Conservation (phyloP, 2,329 filamentous ascomycete genomes). For the Xylariales sp. region DNA sequence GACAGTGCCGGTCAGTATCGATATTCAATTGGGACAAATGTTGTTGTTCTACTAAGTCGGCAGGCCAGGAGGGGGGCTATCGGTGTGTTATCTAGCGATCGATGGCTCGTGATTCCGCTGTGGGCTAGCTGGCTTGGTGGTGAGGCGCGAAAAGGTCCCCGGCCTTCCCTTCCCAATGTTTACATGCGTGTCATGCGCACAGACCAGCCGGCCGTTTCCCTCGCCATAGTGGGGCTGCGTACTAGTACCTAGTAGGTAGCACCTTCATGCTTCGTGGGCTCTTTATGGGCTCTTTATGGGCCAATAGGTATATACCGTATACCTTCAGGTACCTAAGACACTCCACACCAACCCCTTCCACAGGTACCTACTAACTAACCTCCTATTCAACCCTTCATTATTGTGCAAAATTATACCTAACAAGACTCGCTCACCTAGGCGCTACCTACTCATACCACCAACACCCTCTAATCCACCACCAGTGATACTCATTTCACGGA, state of each 20-base stretch:
- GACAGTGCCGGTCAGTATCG: constrained; percentile 15
- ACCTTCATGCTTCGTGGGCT: too few relatives aligned
- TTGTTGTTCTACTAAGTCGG: constrained; percentile 8
- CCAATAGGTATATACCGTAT: too few relatives aligned
- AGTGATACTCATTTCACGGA: too few relatives aligned
- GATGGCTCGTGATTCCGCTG: constrained; percentile 34
- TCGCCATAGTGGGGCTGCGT: constrained; percentile 26
- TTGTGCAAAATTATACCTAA: too few relatives aligned
- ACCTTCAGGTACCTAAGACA: too few relatives aligned
- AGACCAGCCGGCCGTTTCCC: constrained; percentile 36
- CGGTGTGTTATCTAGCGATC: constrained; percentile 24
- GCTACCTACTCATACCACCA: too few relatives aligned
- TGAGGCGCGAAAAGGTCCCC: constrained; percentile 47
- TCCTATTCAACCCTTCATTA: too few relatives aligned
- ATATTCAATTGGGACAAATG: constrained; percentile 30
- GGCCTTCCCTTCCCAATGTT: constrained; percentile 46
- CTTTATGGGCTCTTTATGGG: too few relatives aligned
- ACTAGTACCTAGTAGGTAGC: neutral
- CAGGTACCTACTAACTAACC: too few relatives aligned
- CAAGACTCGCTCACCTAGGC: too few relatives aligned
- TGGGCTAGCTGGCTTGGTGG: constrained; percentile 37
- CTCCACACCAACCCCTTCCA: neutral
- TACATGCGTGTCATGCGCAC: constrained; percentile 47
- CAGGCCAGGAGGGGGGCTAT: constrained; percentile 12
- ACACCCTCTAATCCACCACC: too few relatives aligned